Base-by-base conservation (phyloP, 108 stramenopile species). In the Craspedostauros australis region DNA sequence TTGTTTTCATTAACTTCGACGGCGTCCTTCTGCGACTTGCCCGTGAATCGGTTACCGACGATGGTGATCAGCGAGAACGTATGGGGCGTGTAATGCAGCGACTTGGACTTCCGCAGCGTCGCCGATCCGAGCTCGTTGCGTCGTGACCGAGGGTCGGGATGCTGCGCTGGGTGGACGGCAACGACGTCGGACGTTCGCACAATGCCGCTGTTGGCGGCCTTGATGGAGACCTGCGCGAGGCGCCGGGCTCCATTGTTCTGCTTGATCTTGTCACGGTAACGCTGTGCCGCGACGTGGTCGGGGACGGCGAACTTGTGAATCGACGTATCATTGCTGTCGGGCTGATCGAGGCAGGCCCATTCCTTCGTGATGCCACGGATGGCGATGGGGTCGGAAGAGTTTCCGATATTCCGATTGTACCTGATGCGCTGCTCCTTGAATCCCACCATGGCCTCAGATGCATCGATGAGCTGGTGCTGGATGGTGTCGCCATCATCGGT, bases 401-500 rank as follows among this genome's bases (percentile, higher is more conserved):
- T 21, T 7, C 48, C 27, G 8, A 59, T 34, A 4, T 72, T 38
- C 4, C 57, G 38, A 40, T 85, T 83, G 66, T 86, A 78, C 22
- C 84, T 77, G 28, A 82, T 58, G 25, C 76, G 76, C 62, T 92
- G 91, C 38, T 84, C 82, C 42, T 73, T 76, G 50, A 92, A 70
- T 8, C 82, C 84, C 22, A 81, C 76, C 55, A 80, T 60, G 34
- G 86, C 91, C 25, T 86, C 84, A 37, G 81, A 75, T 4, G 72
- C 61, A 27, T 79, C 69, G 8, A 85, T 51, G 44, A 57, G 69
- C 42, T 79, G 48, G 37, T 65, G 84, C 39, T 73, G 60, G 56
- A 93, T 87, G 8, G 85, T 88, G 48, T 89, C 88, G 18, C 91
- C 91, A 18, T 84, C 86, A 54, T 93, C 77, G 32, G 58, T 62